Evolutionary conservation across 225 moss, liverwort and hornwort genomes (phyloP).

Genomic region (Climacium dendroides): DNA sequence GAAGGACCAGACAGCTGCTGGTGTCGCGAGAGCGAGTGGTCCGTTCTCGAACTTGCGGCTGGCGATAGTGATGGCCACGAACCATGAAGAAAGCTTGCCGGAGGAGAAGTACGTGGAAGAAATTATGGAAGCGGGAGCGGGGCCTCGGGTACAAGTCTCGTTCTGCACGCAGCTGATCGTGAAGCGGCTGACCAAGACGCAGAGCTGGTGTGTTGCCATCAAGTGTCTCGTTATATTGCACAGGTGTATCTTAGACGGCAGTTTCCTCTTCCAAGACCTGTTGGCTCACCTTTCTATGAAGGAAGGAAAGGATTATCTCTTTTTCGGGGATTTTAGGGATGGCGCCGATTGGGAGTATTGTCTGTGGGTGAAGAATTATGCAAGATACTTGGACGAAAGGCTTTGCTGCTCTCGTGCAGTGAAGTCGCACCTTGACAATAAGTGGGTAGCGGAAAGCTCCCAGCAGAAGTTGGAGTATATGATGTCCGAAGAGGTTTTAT

Average conservation of each 20-base stretch:
- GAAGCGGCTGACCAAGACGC: constrained; percentile 33
- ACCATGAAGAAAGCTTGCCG: constrained; percentile 17
- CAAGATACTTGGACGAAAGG: constrained; percentile 32
- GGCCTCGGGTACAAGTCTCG: constrained; percentile 34
- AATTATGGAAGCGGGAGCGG: constrained; percentile 13
- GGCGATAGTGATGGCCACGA: constrained; percentile 21
- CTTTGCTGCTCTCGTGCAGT: constrained; percentile 18
- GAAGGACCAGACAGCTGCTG: constrained; percentile 34
- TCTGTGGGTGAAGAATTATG: constrained; percentile 37
- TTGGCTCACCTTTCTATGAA: constrained; percentile 2
- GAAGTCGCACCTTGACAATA: constrained; percentile 26
- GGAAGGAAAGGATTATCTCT: constrained; percentile 26
- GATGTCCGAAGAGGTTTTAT: constrained; percentile 17
- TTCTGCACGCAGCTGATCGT: constrained; percentile 20
- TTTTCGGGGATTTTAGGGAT: constrained; percentile 3
- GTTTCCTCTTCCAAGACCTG: constrained; percentile 50
- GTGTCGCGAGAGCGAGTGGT: constrained; percentile 17
- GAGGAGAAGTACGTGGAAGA: constrained; percentile 39
- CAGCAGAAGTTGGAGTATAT: constrained; percentile 1
- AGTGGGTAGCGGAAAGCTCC: constrained; percentile 1
- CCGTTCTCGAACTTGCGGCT: constrained; percentile 2
- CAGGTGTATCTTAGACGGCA: constrained; percentile 36
- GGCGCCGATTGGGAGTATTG: constrained; percentile 9
- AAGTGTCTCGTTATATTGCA: constrained; percentile 42
- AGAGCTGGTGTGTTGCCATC: constrained; percentile 36